Evolutionary conservation across 2,329 filamentous ascomycete species (phyloP).

Genomic region (Alternaria angustiovoidea): DNA sequence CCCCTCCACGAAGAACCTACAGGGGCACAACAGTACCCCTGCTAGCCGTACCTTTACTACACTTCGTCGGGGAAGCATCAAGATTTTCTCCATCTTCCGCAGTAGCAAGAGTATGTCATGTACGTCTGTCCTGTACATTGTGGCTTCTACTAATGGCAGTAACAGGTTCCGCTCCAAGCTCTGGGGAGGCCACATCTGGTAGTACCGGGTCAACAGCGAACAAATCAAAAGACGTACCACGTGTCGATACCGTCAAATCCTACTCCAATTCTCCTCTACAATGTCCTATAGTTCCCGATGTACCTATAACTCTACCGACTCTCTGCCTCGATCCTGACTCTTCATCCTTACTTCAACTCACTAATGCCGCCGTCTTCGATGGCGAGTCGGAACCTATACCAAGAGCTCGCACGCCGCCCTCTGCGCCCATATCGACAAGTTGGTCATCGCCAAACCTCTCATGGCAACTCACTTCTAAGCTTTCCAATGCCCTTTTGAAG

Average conservation of each 20-base stretch:
- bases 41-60: conserved; percentile 38
- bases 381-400: conserved; percentile 46
- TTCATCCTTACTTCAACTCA: conserved; percentile 35
- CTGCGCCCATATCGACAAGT: conserved; percentile 30
- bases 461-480: conserved; percentile 33
- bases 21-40: conserved; percentile 24
- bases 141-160: conserved; percentile 2
- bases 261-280: conserved; percentile 17
- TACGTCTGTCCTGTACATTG: neutral
- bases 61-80: conserved; percentile 43
- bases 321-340: conserved; percentile 21
- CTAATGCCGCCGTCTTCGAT: conserved; percentile 41
- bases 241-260: conserved; percentile 9
- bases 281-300: conserved; percentile 24
- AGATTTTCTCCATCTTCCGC: conserved; percentile 47
- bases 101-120: conserved; percentile 36
- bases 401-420: conserved; percentile 15
- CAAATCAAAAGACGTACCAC: conserved; percentile 24
- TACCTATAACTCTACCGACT: conserved; percentile 17
- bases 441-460: conserved; percentile 43
- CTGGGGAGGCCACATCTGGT: conserved; percentile 11
- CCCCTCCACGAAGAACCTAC: conserved; percentile 23
- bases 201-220: conserved; percentile 23
- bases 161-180: conserved; percentile 26
- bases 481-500: conserved; percentile 38